A percentile compares a stretch with the other conserved stretches of the same genome.
Conservation (phyloP, 2,329 filamentous ascomycete genomes). For the Xylaria sp. region DNA sequence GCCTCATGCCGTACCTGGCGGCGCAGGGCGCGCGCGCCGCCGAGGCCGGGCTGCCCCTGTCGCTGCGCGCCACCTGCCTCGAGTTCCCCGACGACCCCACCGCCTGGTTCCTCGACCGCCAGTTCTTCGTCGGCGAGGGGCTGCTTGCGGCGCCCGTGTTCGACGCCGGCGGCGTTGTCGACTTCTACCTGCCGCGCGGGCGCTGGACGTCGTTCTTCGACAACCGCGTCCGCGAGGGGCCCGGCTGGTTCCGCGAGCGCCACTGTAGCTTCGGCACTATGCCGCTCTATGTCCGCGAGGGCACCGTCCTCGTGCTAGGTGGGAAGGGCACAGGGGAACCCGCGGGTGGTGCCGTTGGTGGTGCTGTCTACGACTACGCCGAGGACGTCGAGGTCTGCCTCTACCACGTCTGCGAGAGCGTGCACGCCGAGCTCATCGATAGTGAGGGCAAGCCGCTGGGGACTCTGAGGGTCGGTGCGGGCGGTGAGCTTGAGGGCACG, state of each 20-base stretch:
- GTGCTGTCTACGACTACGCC: slow-evolving; percentile 52
- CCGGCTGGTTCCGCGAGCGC: slow-evolving; percentile 62
- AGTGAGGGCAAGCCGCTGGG: slow-evolving; percentile 46
- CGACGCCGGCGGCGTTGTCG: slow-evolving; percentile 65
- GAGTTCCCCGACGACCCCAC: slow-evolving; percentile 74
- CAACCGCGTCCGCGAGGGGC: slow-evolving; percentile 51
- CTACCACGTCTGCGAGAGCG: slow-evolving; percentile 47
- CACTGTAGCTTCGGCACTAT: slow-evolving; percentile 62
- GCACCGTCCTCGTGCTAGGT: slow-evolving; percentile 52
- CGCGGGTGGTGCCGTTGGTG: slow-evolving; percentile 40
- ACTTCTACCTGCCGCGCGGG: slow-evolving; percentile 65
- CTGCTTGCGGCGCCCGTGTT: slow-evolving; percentile 69
- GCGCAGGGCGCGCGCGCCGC: slow-evolving; percentile 50
- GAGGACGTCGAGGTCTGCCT: slow-evolving; percentile 51
- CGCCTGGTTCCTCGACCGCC: slow-evolving; percentile 67
- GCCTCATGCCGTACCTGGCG: slow-evolving; percentile 56
- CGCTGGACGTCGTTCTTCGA: slow-evolving; percentile 53
- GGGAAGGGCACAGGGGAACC: too few relatives aligned
- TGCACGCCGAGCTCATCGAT: slow-evolving; percentile 47
- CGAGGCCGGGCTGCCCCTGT: slow-evolving; percentile 58
- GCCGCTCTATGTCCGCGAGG: slow-evolving; percentile 61
- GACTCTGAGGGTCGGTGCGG: slow-evolving; percentile 42
- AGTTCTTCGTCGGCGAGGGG: slow-evolving; percentile 72
- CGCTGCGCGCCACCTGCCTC: slow-evolving; percentile 66
- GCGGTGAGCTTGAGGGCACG: slow-evolving; percentile 45